Evolutionary conservation across 257 asterid genomes (phyloP), one percentile per base, ranked within the genome.

Genomic region (Mentha longifolia): DNA sequence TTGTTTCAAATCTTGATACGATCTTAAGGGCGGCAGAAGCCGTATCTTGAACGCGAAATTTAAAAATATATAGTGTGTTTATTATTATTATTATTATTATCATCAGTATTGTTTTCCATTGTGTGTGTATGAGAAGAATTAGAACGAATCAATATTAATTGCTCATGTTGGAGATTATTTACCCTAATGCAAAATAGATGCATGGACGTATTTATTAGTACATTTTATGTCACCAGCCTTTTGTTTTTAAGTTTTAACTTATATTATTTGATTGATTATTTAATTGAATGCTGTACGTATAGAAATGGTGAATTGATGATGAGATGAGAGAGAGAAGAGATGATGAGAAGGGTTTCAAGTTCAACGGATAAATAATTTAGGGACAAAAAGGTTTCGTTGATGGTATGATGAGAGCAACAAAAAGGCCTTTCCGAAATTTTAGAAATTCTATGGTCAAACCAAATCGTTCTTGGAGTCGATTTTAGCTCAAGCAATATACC

Each of bases 361-460:
- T 71, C 43, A 58, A 77, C 3, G 31, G 14, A 43, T 10, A 46
- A 71, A 57, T 64, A 15, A 39, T 47, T 70, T 54, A 22, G 82
- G 75, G 78, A 72, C 82, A 67, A 78, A 73, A 78, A 78, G 76
- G 73, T 47, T 71, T 33, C 25, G 20, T 19, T 73, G 7, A 73
- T 65, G 60, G 61, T 61, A 78, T 61, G 59, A 77, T 11, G 31
- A 63, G 37, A 55, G 33, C 73, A 68, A 65, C 64, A 55, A 62
- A 78, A 73, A 67, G 73, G 59, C 37, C 82, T 73, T 74, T 73
- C 76, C 79, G 82, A 78, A 74, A 68, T 73, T 55, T 68, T 78
- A 68, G 82, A 73, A 73, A 54, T 55, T 62, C 39, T 68, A 15
- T 68, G 76, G 82, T 73, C 82, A 78, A 78, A 78, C 47, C 70